Evolutionary conservation across 2,329 filamentous ascomycete species (phyloP), one percentile per base, ranked within the genome.

Genomic region (Colletotrichum somersetense): DNA sequence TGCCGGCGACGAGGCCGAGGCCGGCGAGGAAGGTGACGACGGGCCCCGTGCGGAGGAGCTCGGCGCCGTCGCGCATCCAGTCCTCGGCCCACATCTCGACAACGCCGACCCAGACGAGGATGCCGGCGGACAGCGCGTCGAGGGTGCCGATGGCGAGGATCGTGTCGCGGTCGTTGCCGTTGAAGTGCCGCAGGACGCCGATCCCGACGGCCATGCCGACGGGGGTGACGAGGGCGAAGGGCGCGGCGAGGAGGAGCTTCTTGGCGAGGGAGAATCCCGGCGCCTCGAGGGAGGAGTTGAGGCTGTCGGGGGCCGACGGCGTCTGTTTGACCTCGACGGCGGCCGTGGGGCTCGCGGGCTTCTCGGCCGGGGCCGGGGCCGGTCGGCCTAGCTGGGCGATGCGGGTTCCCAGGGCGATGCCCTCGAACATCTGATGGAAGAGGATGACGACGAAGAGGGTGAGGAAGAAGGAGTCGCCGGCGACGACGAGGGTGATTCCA

Each of bases 151-250:
- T 89, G 2, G 92, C 90, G 55, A 95, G 81, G 52, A 94, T 84
- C 0, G 92, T 95, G 1, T 85, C 85, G 3, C 85, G 87, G 75
- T 93, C 88, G 76, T 93, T 94, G 5, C 92, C 92, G 76, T 95
- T 95, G 82, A 94, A 95, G 11, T 85, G 79, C 48, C 91, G 82
- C 38, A 95, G 81, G 4, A 93, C 91, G 3, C 91, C 92, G 44
- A 94, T 90, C 0, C 93, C 93, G 72, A 96, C 94, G 0, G 90
- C 92, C 92, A 95, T 95, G 14, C 93, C 93, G 40, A 94, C 83
- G 0, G 93, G 93, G 0, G 93, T 95, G 66, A 93, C 89, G 35
- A 94, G 82, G 0, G 91, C 88, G 76, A 94, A 95, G 0, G 87
- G 85, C 1, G 80, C 75, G 0, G 88, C 92, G 82, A 95, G 89